A percentile compares a stretch with the other conserved stretches of the same genome.
Conservation (phyloP, 164 flowering plant genomes). For the Vitis rupestris region DNA sequence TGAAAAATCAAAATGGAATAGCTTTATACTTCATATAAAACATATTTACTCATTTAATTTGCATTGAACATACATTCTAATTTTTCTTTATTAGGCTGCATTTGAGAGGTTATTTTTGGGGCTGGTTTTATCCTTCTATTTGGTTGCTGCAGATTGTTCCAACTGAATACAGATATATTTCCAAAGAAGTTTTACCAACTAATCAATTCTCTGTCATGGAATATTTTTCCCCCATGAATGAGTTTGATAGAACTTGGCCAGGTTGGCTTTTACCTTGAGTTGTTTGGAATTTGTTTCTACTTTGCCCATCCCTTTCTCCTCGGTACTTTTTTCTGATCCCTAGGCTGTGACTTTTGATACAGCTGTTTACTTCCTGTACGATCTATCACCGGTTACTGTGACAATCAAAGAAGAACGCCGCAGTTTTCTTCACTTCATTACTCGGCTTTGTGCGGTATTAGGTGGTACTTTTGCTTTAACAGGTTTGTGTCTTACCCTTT, state of each 20-base stretch:
- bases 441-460: conserved; percentile 95
- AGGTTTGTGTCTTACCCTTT: conserved; percentile 41
- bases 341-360: conserved; percentile 20
- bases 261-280: conserved; percentile 43
- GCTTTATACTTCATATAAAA: neutral
- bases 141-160: conserved; percentile 71
- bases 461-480: conserved; percentile 99
- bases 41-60: neutral
- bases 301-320: neutral
- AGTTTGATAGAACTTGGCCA: conserved; percentile 86
- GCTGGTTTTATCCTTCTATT: neutral
- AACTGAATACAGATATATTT: conserved; percentile 82
- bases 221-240: conserved; percentile 74
- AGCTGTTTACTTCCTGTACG: conserved; percentile 99
- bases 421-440: conserved; percentile 93
- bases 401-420: conserved; percentile 94
- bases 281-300: neutral
- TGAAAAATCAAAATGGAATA: neutral
- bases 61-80: neutral
- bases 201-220: conserved; percentile 98
- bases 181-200: conserved; percentile 88
- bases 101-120: neutral
- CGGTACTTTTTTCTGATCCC: neutral
- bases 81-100: neutral
- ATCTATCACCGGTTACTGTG: conserved; percentile 95